A percentile compares a stretch with the other conserved stretches of the same genome.
Evolutionary conservation across 305 asterid genomes (phyloP).

Genomic region (Plantago coronopus): DNA sequence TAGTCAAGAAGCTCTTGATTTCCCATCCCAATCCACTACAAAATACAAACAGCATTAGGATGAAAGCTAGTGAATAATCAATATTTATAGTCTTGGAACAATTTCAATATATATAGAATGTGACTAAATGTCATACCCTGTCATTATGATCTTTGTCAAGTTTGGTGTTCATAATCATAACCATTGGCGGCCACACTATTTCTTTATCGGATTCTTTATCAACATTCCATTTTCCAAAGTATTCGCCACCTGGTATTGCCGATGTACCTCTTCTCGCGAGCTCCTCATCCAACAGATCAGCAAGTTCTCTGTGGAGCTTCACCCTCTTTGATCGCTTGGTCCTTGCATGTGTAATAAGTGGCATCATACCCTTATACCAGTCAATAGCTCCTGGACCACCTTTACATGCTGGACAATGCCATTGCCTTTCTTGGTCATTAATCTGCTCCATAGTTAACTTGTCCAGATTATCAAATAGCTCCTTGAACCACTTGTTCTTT

Average conservation of each 20-base stretch:
- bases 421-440: constrained; percentile 56
- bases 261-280: constrained; percentile 62
- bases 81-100: too few relatives aligned
- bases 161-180: constrained; percentile 62
- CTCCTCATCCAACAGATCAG: constrained; percentile 64
- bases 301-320: constrained; percentile 78
- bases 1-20: constrained; percentile 74
- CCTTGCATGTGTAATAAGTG: constrained; percentile 60
- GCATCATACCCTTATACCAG: constrained; percentile 69
- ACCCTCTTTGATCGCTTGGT: constrained; percentile 54
- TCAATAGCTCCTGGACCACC: constrained; percentile 84
- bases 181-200: constrained; percentile 84
- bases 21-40: constrained; percentile 98
- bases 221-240: constrained; percentile 59
- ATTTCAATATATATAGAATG: neutral
- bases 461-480: constrained; percentile 53
- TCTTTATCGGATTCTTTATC: constrained; percentile 45
- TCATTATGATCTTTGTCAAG: constrained; percentile 55
- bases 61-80: too few relatives aligned
- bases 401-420: constrained; percentile 86
- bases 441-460: constrained; percentile 44
- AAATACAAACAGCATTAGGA: neutral
- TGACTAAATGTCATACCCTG: constrained; percentile 29
- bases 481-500: constrained; percentile 57
- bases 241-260: constrained; percentile 58